phyloP scores from a whole-genome alignment of 768 basidiomycete genomes.

The Lactarius akahatsu region DNA sequence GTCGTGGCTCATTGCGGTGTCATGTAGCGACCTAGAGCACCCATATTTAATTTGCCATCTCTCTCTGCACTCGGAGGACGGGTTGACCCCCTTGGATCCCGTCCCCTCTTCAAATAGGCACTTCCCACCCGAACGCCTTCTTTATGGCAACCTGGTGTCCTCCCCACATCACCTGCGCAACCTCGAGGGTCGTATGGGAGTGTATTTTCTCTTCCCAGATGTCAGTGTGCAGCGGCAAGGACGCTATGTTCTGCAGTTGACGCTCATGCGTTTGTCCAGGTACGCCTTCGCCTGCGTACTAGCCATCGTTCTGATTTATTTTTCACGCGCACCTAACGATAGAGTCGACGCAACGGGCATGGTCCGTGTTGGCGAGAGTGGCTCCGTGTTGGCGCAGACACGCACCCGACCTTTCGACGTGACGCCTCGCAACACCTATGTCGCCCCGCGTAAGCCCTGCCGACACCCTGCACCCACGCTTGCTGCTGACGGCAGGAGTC shows the following conservation, averaged over 20 bases:
- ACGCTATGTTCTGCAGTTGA: constrained; percentile 70
- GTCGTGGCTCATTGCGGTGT: constrained; percentile 17
- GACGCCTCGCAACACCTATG: constrained; percentile 67
- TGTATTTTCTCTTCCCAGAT: constrained; percentile 90
- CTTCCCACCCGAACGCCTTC: constrained; percentile 52
- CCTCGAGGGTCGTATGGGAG: constrained; percentile 73
- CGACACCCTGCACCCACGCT: constrained; percentile 19
- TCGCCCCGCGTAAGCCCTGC: constrained; percentile 66
- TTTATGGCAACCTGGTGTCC: constrained; percentile 86
- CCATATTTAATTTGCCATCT: constrained; percentile 87
- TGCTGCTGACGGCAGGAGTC: constrained; percentile 22
- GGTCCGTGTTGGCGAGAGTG: constrained; percentile 46
- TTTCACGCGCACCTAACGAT: constrained; percentile 43
- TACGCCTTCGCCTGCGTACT: constrained; percentile 40
- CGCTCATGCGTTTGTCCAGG: constrained; percentile 73
- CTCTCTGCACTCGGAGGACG: constrained; percentile 71
- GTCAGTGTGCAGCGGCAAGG: constrained; percentile 82
- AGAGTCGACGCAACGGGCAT: constrained; percentile 50
- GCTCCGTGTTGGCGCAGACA: constrained; percentile 67
- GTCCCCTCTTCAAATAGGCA: constrained; percentile 53
- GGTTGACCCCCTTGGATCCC: constrained; percentile 59
- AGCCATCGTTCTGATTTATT: neutral
- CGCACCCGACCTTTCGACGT: constrained; percentile 79
- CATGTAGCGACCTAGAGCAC: constrained; percentile 71
- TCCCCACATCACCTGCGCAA: constrained; percentile 79